These are phyloP conservation scores for Kondoa malvinella DNA, from an alignment of 768 basidiomycete species.

Conservation along the genomic window DNA sequence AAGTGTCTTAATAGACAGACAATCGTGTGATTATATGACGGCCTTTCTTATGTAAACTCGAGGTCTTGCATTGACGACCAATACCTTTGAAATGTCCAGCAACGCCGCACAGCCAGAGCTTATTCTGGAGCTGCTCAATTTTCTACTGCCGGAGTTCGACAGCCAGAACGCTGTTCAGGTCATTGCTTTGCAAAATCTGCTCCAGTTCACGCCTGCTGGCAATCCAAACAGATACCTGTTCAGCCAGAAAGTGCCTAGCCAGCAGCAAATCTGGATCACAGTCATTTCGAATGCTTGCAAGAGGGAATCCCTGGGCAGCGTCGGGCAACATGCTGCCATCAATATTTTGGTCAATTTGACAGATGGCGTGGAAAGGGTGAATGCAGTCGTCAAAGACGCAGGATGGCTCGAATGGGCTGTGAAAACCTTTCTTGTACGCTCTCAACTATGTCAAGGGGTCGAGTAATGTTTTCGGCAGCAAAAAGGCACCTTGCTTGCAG, in stretches of 20 bases:
- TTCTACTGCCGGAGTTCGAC: neutral
- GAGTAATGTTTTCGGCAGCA: neutral
- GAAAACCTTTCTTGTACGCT: slow-evolving; percentile 5
- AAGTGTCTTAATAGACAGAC: too few relatives aligned
- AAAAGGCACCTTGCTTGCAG: slow-evolving; percentile 8
- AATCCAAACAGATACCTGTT: neutral
- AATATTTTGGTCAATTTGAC: slow-evolving; percentile 15
- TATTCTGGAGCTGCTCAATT: neutral
- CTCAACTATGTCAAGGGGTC: neutral
- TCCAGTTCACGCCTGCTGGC: neutral
- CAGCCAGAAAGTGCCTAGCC: neutral
- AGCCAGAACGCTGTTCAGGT: neutral
- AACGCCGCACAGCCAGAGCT: neutral
- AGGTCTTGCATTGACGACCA: too few relatives aligned
- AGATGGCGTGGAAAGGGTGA: slow-evolving; percentile 1
- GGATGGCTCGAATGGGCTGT: slow-evolving; percentile 8
- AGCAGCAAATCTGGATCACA: neutral
- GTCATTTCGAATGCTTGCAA: neutral
- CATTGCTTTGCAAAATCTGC: slow-evolving; percentile 1
- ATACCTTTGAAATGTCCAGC: neutral
- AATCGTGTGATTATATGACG: too few relatives aligned
- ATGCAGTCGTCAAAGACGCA: neutral
- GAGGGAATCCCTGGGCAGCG: neutral
- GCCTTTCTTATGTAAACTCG: too few relatives aligned
- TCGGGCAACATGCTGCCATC: slow-evolving; percentile 12